Evolutionary conservation across 176 grass and related monocot species (phyloP), one percentile per base, ranked within the genome.

Genomic region (Oryza meyeriana): DNA sequence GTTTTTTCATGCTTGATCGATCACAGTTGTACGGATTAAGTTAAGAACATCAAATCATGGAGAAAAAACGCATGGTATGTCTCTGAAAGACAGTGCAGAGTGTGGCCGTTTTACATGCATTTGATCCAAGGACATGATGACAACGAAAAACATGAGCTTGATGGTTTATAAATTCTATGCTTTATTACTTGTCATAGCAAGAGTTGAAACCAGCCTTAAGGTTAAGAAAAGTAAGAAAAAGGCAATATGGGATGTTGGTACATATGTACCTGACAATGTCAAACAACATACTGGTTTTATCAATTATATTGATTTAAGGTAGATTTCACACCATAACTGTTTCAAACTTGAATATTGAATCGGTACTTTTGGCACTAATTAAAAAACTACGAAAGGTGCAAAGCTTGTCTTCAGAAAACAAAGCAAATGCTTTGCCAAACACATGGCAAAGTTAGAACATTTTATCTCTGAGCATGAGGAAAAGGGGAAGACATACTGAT

Each of bases 41-140:
- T 58, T 66, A 24, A 89, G 11, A 72, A 78, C 72, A 36, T 0
- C 12, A 78, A 28, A 41, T 17, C 72, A 44, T 66, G 27, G 55
- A 61, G 64, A 79, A 31, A 65, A 85, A 83, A 18, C 33, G 6
- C 10, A 65, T 4, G 28, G 69, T 70, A 0, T 76, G 76, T 80
- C 69, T 3, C 64, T 8, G 74, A 81, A 85, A 77, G 50, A 61
- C 31, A 20, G 6, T 52, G 71, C 82, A 80, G 14, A 24, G 71
- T 85, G 69, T 40, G 82, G 77, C 66, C 63, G 30, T 31, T 18
- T 34, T 40, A 61, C 59, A 0, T 63, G 62, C 63, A 41, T 89
- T 69, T 18, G 48, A 57, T 42, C 62, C 67, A 50, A 20, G 18
- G 9, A 5, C 40, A 81, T 71, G 71, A 85, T 76, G 44, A 42